Evolutionary conservation across 345 rosid genomes (phyloP).

Genomic region (Corchorus capsularis): DNA sequence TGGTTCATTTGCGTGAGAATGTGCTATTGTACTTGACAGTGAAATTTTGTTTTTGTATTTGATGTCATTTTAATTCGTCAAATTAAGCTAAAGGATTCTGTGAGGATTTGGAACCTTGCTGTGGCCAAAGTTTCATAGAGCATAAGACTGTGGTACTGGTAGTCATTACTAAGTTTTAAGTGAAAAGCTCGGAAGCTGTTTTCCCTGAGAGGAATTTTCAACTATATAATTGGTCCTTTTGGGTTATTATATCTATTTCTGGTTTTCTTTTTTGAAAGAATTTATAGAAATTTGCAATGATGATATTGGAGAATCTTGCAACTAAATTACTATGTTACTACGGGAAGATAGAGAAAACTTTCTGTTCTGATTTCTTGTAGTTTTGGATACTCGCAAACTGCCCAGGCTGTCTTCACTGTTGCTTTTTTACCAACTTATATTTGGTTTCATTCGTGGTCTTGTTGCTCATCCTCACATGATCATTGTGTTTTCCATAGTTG

Average conservation of each 20-base stretch:
- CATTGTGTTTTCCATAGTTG: background rate
- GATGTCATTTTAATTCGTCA: background rate
- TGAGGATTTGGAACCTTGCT: background rate
- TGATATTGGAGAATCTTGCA: constrained; percentile 1
- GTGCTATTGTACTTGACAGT: background rate
- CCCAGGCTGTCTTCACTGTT: background rate
- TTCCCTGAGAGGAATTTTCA: background rate
- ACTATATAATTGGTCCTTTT: background rate
- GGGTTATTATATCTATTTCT: background rate
- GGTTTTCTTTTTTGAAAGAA: constrained; percentile 5
- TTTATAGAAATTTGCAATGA: background rate
- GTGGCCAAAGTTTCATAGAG: background rate
- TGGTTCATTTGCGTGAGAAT: background rate
- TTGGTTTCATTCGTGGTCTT: background rate
- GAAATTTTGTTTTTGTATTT: background rate
- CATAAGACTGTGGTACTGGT: background rate
- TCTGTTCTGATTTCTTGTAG: background rate
- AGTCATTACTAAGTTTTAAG: background rate
- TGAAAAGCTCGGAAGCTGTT: background rate
- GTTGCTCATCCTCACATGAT: background rate
- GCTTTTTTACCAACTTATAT: background rate
- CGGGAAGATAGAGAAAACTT: background rate
- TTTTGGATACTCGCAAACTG: background rate
- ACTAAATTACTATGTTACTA: background rate
- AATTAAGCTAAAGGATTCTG: background rate